These are phyloP conservation scores for Colletotrichum coccodes DNA, from an alignment of 2,329 filamentous ascomycete genomes.

Conservation along the genomic window DNA sequence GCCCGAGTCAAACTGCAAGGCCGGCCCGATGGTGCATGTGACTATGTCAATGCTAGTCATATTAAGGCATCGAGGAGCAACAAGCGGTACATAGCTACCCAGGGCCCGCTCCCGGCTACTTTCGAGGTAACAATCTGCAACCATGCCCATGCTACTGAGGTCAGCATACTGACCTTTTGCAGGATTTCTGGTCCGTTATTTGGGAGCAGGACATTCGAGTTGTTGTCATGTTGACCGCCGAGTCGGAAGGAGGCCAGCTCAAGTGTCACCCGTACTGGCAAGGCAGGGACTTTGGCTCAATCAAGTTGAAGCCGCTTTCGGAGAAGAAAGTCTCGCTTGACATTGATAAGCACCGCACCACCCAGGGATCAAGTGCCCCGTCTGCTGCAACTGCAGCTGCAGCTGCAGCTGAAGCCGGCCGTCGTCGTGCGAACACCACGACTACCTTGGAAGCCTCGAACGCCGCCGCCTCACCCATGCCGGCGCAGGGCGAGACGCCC, in stretches of 20 bases:
- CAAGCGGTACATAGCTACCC: slow-evolving; percentile 94
- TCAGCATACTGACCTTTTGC: slow-evolving; percentile 2
- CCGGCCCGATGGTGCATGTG: slow-evolving; percentile 75
- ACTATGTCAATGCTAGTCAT: slow-evolving; percentile 96
- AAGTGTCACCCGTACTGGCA: slow-evolving; percentile 98
- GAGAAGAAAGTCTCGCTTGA: slow-evolving; percentile 87
- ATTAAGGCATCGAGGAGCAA: slow-evolving; percentile 83
- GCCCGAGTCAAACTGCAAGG: slow-evolving; percentile 83
- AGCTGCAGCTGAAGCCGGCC: slow-evolving; percentile 31
- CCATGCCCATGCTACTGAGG: too few species aligned
- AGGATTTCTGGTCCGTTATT: slow-evolving; percentile 98
- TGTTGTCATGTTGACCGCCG: slow-evolving; percentile 95
- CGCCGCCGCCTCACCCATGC: slow-evolving; percentile 36
- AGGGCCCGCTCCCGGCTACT: slow-evolving; percentile 91
- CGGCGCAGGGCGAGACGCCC: slow-evolving; percentile 65
- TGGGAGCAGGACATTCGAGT: slow-evolving; percentile 98
- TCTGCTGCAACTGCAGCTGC: slow-evolving; percentile 26
- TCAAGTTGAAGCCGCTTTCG: slow-evolving; percentile 80
- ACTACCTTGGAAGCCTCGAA: slow-evolving; percentile 41
- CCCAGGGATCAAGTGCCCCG: slow-evolving; percentile 33
- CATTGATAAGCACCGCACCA: slow-evolving; percentile 61
- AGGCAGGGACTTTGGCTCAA: slow-evolving; percentile 78
- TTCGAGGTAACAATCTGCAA: slow-evolving; percentile 75
- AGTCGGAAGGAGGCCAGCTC: slow-evolving; percentile 90
- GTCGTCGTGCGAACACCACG: slow-evolving; percentile 43